These are phyloP conservation scores for Lizanozyma gosingica DNA, from an alignment of 1,139 yeast genomes.

Conservation along the genomic window DNA sequence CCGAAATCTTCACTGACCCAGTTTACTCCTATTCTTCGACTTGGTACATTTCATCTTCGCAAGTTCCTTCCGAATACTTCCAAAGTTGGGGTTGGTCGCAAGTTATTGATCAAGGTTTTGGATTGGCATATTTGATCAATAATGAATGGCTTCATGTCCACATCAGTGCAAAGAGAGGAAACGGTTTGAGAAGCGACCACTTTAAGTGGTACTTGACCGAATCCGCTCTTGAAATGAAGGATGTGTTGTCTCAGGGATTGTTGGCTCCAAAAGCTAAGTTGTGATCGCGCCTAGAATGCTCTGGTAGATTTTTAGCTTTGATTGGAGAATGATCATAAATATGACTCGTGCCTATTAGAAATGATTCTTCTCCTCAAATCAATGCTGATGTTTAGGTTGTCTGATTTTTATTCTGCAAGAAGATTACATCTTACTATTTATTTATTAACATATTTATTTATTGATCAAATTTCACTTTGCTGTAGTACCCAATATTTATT, in stretches of 20 bases:
- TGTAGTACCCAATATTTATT: too few relatives aligned
- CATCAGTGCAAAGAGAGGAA: conserved; percentile 66
- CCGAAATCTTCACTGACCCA: conserved; percentile 71
- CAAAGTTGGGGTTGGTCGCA: conserved; percentile 97
- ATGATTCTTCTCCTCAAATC: too few relatives aligned
- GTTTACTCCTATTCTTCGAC: conserved; percentile 64
- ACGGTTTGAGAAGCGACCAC: conserved; percentile 58
- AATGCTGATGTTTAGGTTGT: too few relatives aligned
- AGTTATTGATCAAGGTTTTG: conserved; percentile 90
- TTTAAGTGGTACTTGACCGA: conserved; percentile 64
- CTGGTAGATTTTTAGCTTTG: neutral
- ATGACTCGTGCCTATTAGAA: too few relatives aligned
- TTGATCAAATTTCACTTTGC: too few relatives aligned
- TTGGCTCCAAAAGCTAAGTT: conserved; percentile 33
- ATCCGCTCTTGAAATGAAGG: conserved; percentile 77
- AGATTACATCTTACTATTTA: neutral
- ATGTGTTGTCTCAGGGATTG: conserved; percentile 40
- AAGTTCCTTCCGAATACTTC: conserved; percentile 78
- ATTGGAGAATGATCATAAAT: too few relatives aligned
- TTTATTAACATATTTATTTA: too few relatives aligned
- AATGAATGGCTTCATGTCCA: conserved; percentile 81
- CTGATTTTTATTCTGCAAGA: neutral
- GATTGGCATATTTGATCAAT: conserved; percentile 89
- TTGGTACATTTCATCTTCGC: conserved; percentile 88
- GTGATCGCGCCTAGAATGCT: conserved; percentile 5